These are phyloP conservation scores for Pseudoperonospora humuli DNA, from an alignment of 352 stramenopile species.

Conservation along the genomic window DNA sequence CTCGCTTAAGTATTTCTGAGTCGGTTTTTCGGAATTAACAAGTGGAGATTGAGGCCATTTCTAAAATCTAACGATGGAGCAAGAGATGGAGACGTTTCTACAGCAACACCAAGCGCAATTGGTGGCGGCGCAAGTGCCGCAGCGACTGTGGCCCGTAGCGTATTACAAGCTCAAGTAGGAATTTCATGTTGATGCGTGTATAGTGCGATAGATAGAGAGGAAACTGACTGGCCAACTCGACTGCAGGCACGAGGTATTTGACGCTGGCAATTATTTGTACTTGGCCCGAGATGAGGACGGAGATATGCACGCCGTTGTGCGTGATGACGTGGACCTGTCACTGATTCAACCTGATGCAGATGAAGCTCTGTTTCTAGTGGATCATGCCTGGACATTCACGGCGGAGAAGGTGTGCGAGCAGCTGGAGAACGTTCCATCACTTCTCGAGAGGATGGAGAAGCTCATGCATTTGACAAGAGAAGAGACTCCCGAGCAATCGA, in stretches of 20 bases:
- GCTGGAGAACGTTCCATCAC: conserved; percentile 21
- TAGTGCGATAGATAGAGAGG: not conserved
- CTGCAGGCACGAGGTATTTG: conserved; percentile 36
- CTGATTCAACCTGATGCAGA: conserved; percentile 30
- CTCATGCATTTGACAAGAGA: conserved; percentile 33
- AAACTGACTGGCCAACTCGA: conserved; percentile 2
- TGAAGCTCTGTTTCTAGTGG: conserved; percentile 39
- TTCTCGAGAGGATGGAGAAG: conserved; percentile 40
- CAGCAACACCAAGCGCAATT: conserved; percentile 38
- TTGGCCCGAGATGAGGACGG: conserved; percentile 38
- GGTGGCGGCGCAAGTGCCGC: conserved; percentile 27
- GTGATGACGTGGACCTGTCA: conserved; percentile 34
- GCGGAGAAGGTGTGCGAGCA: conserved; percentile 32
- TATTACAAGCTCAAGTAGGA: conserved; percentile 48
- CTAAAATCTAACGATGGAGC: conserved; percentile 17
- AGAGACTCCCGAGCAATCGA: conserved; percentile 9
- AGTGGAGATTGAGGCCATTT: not conserved
- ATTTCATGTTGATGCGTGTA: not conserved
- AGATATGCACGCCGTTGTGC: conserved; percentile 37
- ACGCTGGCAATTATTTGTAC: conserved; percentile 41
- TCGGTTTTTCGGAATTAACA: too few relatives aligned
- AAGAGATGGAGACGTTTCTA: conserved; percentile 39
- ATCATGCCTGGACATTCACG: conserved; percentile 50
- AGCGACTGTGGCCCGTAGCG: conserved; percentile 33
- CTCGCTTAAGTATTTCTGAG: too few relatives aligned